Conservation (phyloP, 2,329 filamentous ascomycete genomes). For the Aspergillus sp. region DNA sequence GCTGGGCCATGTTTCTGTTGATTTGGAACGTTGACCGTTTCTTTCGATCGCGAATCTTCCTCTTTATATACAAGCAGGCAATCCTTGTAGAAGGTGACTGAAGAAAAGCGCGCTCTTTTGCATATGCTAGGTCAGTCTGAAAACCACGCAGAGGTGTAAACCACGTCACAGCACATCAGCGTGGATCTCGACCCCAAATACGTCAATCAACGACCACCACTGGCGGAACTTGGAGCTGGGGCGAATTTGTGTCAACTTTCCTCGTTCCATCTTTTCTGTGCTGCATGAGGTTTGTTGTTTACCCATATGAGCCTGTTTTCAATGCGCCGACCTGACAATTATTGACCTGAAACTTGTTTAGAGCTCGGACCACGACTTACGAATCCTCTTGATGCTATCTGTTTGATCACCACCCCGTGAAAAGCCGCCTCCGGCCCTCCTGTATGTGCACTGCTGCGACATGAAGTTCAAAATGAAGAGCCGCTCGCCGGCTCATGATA, state of each 20-base stretch:
- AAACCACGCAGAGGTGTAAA: no score
- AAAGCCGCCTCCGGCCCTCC: constrained; percentile 7
- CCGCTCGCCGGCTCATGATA: constrained; percentile 27
- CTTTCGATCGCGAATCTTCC: neutral
- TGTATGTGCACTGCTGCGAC: constrained; percentile 25
- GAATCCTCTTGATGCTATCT: constrained; percentile 7
- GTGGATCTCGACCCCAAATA: no score
- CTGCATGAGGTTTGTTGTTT: neutral
- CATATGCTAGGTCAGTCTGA: no score
- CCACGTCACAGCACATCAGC: no score
- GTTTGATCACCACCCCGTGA: constrained; percentile 7
- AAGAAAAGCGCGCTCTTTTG: no score
- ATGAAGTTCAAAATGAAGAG: constrained; percentile 35
- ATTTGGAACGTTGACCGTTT: neutral
- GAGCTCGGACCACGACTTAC: neutral
- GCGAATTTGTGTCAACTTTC: neutral
- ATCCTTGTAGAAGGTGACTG: no score
- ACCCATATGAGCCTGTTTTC: neutral
- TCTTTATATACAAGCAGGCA: neutral
- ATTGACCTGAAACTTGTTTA: neutral
- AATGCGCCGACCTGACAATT: neutral
- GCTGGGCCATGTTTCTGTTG: constrained; percentile 11
- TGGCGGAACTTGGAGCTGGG: neutral
- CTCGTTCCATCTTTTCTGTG: neutral
- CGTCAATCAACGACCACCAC: neutral